phyloP scores from a whole-genome alignment of 257 asterid species.

The Coffea canephora region DNA sequence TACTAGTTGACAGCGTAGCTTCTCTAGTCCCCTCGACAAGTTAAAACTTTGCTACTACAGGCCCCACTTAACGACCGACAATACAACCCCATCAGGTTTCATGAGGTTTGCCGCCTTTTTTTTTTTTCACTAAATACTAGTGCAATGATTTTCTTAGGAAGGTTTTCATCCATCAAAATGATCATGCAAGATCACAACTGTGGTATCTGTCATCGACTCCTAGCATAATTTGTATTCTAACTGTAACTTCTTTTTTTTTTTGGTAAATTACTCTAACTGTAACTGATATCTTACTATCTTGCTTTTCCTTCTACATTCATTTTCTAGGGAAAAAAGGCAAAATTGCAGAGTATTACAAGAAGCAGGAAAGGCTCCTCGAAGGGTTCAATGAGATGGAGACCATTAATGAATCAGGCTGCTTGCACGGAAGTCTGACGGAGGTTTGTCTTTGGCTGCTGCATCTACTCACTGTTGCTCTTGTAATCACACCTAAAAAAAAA shows the following conservation, averaged over 20 bases:
- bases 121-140: no score
- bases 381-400: slow-evolving; percentile 87
- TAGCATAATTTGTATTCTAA: background rate
- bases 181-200: background rate
- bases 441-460: slow-evolving; percentile 25
- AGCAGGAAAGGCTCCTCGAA: slow-evolving; percentile 73
- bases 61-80: no score
- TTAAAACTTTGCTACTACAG: no score
- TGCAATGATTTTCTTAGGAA: no score
- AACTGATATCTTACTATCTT: background rate
- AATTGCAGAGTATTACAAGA: slow-evolving; percentile 78
- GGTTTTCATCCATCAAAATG: background rate
- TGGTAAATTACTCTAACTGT: no score
- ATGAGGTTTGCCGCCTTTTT: no score
- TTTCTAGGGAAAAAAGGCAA: slow-evolving; percentile 55
- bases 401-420: slow-evolving; percentile 58
- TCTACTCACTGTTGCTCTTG: no score
- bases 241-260: background rate
- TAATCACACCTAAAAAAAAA: no score
- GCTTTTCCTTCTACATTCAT: background rate
- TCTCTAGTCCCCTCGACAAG: no score
- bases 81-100: no score
- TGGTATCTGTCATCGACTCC: background rate
- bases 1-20: no score
- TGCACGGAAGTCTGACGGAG: slow-evolving; percentile 61